Base-by-base conservation (phyloP, 371 early-diverging fungal species). In the Smittium culicis region DNA sequence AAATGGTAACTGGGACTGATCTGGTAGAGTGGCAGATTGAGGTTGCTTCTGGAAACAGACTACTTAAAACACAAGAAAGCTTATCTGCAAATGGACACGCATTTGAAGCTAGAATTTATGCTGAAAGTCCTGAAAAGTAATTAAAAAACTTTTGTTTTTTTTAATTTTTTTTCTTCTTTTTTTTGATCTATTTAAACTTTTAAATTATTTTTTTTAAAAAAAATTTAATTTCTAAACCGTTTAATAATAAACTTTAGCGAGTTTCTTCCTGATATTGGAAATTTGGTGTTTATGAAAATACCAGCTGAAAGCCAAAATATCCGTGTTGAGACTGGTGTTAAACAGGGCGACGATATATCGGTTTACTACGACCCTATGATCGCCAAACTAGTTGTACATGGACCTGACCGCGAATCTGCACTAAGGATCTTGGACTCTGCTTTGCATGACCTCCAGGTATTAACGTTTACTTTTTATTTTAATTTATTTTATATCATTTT, bases 1-100 rank as follows among this genome's bases (percentile, higher is more conserved):
- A 98, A 79, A 77, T 85, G 64, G 86, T 94, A 58, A 93, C 94
- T 55, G 90, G 90, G 0, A 71, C 92, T n/a, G 97, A 98, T 79
- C 79, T 98, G 24, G 96, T 96, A n/a, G 92, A 91, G 69, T 79
- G 85, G 67, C 88, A 89, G 79, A 79, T 90, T 20, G 70, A 82
- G 25, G 83, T 89, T 3, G 90, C 89, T 35, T 85, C 89, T 17
- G 83, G 82, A 20, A 81, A 86, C 61, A 80, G 80, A 56, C 73
- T 89, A 31, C 59, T 74, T 20, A 68, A 85, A 25, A 76, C 73
- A 24, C 83, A 85, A 68, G 79, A 85, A 55, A 83, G 83, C 54
- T 65, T 70, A 20, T 80, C 90, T 32, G 70, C 76, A 54, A 77
- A 83, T 67, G 90, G 90, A 0, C 86, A 87, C 73, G 89, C 91